Evolutionary conservation across 768 basidiomycete species (phyloP), one percentile per base, ranked within the genome.

Genomic region (Russula sp.): DNA sequence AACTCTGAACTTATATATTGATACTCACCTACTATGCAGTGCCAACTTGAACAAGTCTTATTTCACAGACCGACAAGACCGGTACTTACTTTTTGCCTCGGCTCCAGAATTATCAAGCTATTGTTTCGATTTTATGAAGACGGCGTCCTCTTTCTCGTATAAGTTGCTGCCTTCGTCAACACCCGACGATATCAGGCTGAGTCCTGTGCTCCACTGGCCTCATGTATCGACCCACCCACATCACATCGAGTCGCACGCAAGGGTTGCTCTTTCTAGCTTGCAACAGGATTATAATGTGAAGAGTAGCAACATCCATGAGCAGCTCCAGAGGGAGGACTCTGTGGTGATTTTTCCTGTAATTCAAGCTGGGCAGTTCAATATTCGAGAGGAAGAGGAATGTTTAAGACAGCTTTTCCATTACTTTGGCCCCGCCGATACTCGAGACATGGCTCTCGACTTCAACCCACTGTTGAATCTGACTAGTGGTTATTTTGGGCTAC

Each of bases 41-140:
- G 97, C 97, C 9, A 99, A 99, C 72, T 78, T 98, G 43, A 94
- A 89, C 69, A 79, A 81, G 65, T 90, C 94, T 14, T 99, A 99
- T 73, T 99, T 98, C 69, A 88, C 92, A 0, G 82, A 98, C 67
- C 85, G 97, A 18, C 93, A 97, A 75, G 97, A 99, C 72, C 89
- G 97, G 25, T 98, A 98, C 71, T 73, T 98, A 10, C 83, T 85
- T 59, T 87, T 99, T 70, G 71, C 70, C 0, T 73, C 71, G 3
- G 84, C 93, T 61, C 76, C 81, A 0, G 69, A 70, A 1, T 74
- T 98, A 5, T 84, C 93, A 1, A 81, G 88, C 55, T 98, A 98
- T 71, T 93, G 95, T 66, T 81, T 83, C 64, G 82, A 85, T 32
- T 93, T 96, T 69, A 75, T 96, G 50, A 76, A 80, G 53, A 78